Conservation (phyloP, 805 yeast species). For the Ogataea neopini region DNA sequence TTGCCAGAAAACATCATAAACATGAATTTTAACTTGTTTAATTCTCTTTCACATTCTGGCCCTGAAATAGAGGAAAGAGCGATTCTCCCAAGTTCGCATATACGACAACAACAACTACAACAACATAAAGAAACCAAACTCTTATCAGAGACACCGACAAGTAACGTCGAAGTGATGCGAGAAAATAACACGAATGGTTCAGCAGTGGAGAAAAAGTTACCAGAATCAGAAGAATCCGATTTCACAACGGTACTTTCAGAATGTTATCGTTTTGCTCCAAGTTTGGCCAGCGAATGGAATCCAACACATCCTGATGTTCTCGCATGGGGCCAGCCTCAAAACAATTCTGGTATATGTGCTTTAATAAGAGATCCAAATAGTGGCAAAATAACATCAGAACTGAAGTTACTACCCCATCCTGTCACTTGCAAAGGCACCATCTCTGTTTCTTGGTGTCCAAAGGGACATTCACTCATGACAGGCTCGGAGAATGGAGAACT, state of each 20-base stretch:
- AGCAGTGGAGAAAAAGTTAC: neutral
- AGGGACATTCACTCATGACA: conserved; percentile 62
- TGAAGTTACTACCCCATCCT: conserved; percentile 26
- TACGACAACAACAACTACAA: neutral
- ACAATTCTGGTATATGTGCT: conserved; percentile 29
- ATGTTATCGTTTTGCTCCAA: conserved; percentile 40
- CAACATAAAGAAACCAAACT: neutral
- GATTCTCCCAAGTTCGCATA: conserved; percentile 8
- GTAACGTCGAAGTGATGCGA: neutral
- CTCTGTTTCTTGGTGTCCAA: conserved; percentile 59
- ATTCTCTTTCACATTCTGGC: conserved; percentile 41
- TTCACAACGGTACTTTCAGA: conserved; percentile 44
- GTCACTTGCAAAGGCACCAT: conserved; percentile 31
- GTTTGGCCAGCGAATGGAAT: conserved; percentile 56
- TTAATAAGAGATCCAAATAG: conserved; percentile 20
- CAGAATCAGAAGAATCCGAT: conserved; percentile 14
- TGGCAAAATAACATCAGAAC: conserved; percentile 15
- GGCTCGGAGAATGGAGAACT: conserved; percentile 72
- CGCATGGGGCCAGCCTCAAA: conserved; percentile 52
- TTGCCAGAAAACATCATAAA: conserved; percentile 29
- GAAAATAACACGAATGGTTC: neutral
- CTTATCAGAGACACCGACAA: neutral
- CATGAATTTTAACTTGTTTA: conserved; percentile 50
- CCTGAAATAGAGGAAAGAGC: conserved; percentile 11
- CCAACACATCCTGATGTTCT: conserved; percentile 46